Conservation (phyloP, 352 stramenopile species). For the Phytopythium aichiense region DNA sequence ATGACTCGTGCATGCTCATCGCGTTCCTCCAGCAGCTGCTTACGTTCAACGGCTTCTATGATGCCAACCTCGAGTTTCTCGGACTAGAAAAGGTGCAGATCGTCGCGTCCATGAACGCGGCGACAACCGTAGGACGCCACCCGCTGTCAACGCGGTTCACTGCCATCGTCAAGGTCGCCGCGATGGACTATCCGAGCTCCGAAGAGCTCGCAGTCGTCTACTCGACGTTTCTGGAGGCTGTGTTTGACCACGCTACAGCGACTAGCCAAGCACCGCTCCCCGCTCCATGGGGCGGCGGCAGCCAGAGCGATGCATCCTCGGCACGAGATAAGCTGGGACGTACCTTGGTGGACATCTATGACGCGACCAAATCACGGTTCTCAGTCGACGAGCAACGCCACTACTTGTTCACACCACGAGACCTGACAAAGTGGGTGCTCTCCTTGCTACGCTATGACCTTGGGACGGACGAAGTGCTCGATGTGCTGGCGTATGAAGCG, state of each 20-base stretch:
- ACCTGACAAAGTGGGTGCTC: constrained; percentile 91
- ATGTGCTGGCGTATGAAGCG: constrained; percentile 90
- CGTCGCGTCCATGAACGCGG: constrained; percentile 92
- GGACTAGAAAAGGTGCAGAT: constrained; percentile 93
- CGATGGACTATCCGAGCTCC: constrained; percentile 91
- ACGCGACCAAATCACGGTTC: constrained; percentile 87
- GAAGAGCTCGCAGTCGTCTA: constrained; percentile 90
- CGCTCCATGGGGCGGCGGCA: constrained; percentile 4
- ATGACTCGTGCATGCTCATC: constrained; percentile 96
- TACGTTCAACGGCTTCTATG: constrained; percentile 96
- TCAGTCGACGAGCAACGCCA: constrained; percentile 92
- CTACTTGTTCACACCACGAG: constrained; percentile 93
- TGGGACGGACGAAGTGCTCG: constrained; percentile 82
- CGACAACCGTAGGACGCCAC: constrained; percentile 90
- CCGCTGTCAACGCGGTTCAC: constrained; percentile 92
- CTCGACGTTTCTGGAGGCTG: constrained; percentile 81
- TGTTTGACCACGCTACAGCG: constrained; percentile 52
- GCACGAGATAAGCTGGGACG: constrained; percentile 75
- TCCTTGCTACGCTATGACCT: constrained; percentile 90
- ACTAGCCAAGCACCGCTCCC: constrained; percentile 21
- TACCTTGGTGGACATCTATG: constrained; percentile 91
- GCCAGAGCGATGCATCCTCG: constrained; percentile 1
- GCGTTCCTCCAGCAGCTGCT: constrained; percentile 95
- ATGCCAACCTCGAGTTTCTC: constrained; percentile 93
- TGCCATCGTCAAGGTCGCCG: constrained; percentile 90